Conservation (phyloP, 352 stramenopile species). For the Globisporangium heterothallicum region DNA sequence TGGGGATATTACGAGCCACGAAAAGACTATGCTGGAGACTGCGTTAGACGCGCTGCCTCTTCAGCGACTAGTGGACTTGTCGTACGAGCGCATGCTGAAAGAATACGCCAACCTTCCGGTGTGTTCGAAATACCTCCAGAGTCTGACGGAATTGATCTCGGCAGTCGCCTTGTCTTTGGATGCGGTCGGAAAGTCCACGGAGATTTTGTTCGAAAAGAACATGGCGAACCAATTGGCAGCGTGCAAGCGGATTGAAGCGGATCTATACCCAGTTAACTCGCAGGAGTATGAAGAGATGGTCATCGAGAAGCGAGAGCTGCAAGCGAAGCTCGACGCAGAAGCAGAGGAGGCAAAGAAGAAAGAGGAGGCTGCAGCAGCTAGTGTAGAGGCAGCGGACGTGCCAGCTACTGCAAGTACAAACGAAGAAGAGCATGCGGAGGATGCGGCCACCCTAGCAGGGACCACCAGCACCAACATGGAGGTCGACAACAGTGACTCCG, state of each 20-base stretch:
- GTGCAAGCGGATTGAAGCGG: constrained; percentile 54
- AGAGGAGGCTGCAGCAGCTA: constrained; percentile 27
- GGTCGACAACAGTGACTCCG: constrained; percentile 74
- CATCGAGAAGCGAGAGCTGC: constrained; percentile 30
- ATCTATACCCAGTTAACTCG: constrained; percentile 60
- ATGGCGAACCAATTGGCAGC: constrained; percentile 33
- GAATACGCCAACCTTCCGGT: constrained; percentile 75
- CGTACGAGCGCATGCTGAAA: constrained; percentile 67
- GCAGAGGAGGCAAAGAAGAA: constrained; percentile 41
- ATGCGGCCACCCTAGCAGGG: constrained; percentile 15
- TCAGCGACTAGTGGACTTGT: constrained; percentile 62
- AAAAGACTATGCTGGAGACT: constrained; percentile 24
- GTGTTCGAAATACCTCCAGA: constrained; percentile 82
- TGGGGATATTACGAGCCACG: constrained; percentile 15
- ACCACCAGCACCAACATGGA: constrained; percentile 75
- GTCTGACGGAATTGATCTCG: constrained; percentile 77
- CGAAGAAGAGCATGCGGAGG: constrained; percentile 22
- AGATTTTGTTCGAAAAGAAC: constrained; percentile 46
- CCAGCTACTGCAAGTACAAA: constrained; percentile 6
- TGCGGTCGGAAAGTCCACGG: constrained; percentile 38
- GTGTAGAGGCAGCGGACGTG: constrained; percentile 21
- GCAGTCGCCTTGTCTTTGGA: constrained; percentile 56
- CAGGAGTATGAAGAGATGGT: constrained; percentile 66
- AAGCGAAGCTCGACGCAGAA: constrained; percentile 36
- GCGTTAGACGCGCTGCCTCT: constrained; percentile 57